Evolutionary conservation across 768 basidiomycete genomes (phyloP), one percentile per base, ranked within the genome.

Genomic region (Lenzites betulinus): DNA sequence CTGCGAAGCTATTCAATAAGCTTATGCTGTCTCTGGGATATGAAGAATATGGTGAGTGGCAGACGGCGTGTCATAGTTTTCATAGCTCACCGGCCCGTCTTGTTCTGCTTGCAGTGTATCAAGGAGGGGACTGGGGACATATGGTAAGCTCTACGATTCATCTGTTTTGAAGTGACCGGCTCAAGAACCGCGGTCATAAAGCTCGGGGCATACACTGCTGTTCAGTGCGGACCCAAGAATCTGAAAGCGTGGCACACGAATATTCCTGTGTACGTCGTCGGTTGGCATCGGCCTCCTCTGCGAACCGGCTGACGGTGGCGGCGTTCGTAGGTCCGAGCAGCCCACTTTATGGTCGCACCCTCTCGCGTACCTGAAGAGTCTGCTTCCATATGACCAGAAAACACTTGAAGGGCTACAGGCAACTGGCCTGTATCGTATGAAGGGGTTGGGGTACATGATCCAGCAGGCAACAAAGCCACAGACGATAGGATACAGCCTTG

Each of bases 71-170:
- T 11, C 8, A 2, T 35, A n/a, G n/a, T n/a, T n/a, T n/a, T n/a
- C n/a, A n/a, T n/a, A n/a, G n/a, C n/a, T n/a, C n/a, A n/a, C n/a
- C n/a, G n/a, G 6, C 3, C 9, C n/a, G 22, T 20, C 13, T 25
- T 46, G 1, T 8, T 11, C 4, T 33, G 6, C 6, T 18, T 51
- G 1, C 28, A 78, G 79, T 79, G 1, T 76, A 76, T 0, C 79
- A 81, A 69, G 81, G 79, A 33, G 81, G 81, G 7, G 81, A 82
- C 63, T 81, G 76, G 79, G 81, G 81, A 12, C 68, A 64, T 23
- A 25, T 66, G 7, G 79, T 81, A 57, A 41, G 5, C 35, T 16
- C 1, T 35, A 6, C 33, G 18, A 6, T 18, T 8, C 0, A 25
- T 25, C 22, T 7, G 11, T 9, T 25, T 23, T 13, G 3, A 18